phyloP scores from a whole-genome alignment of 495 filamentous ascomycete genomes.

The Lepidopterella palustris region DNA sequence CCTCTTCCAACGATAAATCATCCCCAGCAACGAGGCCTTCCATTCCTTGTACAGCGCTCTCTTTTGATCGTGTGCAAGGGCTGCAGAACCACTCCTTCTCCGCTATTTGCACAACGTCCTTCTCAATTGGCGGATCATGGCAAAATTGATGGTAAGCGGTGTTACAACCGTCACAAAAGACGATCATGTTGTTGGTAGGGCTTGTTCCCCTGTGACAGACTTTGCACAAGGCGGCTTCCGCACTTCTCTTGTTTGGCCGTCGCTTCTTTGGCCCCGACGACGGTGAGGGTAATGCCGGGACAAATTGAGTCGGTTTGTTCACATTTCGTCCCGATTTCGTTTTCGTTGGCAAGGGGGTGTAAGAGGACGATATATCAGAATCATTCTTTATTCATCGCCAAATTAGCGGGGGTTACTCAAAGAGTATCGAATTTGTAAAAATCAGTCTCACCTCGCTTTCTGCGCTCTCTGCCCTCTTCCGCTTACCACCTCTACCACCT shows the following conservation, averaged over 20 bases:
- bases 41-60: conserved; percentile 17
- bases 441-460: conserved; percentile 27
- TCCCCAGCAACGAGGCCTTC: conserved; percentile 40
- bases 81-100: conserved; percentile 74
- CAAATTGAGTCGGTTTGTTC: conserved; percentile 65
- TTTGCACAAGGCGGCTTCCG: conserved; percentile 55
- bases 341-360: conserved; percentile 53
- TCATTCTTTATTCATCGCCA: conserved; percentile 19
- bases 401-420: not conserved
- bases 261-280: conserved; percentile 39
- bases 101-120: conserved; percentile 58
- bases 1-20: conserved; percentile 31
- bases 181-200: conserved; percentile 74
- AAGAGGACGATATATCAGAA: conserved; percentile 45
- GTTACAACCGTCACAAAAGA: conserved; percentile 92
- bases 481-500: conserved; percentile 37
- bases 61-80: conserved; percentile 46
- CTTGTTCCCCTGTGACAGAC: conserved; percentile 72
- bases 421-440: not conserved
- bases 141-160: conserved; percentile 85
- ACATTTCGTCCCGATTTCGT: conserved; percentile 83
- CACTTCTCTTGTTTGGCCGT: conserved; percentile 38
- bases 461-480: conserved; percentile 33
- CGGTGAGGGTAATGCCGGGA: conserved; percentile 48
- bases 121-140: conserved; percentile 73